Evolutionary conservation across 2,329 filamentous ascomycete species (phyloP).

Genomic region (Pseudogymnoascus sp.): DNA sequence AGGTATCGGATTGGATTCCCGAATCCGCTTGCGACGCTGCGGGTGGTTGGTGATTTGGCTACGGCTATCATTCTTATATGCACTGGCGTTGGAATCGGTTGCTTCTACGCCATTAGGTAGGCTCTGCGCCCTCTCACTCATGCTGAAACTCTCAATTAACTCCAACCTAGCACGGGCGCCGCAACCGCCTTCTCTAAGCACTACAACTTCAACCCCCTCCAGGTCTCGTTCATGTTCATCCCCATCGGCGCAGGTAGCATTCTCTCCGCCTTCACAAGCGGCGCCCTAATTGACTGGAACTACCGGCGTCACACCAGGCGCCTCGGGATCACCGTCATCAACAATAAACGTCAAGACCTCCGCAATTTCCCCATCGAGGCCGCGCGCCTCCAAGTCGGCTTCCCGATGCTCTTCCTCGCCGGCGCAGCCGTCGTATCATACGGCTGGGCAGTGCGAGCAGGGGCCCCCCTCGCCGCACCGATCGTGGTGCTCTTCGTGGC

Average conservation of each 20-base stretch:
- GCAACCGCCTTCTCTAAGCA: conserved; percentile 32
- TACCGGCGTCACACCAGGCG: conserved; percentile 51
- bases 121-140: background rate
- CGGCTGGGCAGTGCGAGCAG: conserved; percentile 42
- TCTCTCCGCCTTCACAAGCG: conserved; percentile 36
- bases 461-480: conserved; percentile 36
- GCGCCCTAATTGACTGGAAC: conserved; percentile 56
- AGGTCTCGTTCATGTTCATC: conserved; percentile 45
- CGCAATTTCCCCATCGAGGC: conserved; percentile 42
- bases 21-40: conserved; percentile 34
- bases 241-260: conserved; percentile 40
- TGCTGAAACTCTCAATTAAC: conserved; percentile 18
- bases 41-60: conserved; percentile 35
- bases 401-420: conserved; percentile 43
- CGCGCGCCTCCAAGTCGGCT: conserved; percentile 39
- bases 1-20: conserved; percentile 23
- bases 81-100: conserved; percentile 36
- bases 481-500: conserved; percentile 39
- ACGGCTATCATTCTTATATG: conserved; percentile 37
- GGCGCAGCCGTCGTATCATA: conserved; percentile 39
- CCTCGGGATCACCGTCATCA: conserved; percentile 44
- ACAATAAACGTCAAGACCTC: conserved; percentile 42
- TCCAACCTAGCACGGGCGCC: conserved; percentile 30
- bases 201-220: conserved; percentile 50
- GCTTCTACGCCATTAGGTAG: conserved; percentile 35